Evolutionary conservation across 2,329 filamentous ascomycete genomes (phyloP), one percentile per base, ranked within the genome.

Genomic region (Cryoendolithus antarcticus): DNA sequence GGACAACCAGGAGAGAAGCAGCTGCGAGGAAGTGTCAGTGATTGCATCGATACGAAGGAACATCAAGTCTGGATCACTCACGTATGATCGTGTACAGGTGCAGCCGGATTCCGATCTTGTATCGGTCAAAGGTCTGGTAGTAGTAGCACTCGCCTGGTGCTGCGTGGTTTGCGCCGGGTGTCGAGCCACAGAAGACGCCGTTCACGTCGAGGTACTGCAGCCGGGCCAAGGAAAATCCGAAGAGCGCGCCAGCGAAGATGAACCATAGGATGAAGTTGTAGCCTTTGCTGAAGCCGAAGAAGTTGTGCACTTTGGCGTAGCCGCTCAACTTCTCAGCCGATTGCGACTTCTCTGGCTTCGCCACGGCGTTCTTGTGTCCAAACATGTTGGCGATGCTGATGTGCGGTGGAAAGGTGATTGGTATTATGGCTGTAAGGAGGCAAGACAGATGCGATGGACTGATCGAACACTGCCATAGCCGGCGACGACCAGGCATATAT

Each of bases 231-330:
- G 57, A 49, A 48, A 75, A 74, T 9, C 57, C 62, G n/a, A 69
- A 32, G 7, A 72, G 50, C 1, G 38, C 37, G 31, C 39, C 39
- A 12, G 43, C 40, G 40, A 42, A 39, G 27, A 37, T 37, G 40
- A 42, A 40, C 31, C 65, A 77, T 2, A 77, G 59, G 21, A 61
- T 45, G 44, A 76, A 74, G 51, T 74, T 77, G 60, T 75, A 75
- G 21, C 60, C 62, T 48, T 70, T 71, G 4, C 57, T 55, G 57
- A 78, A 78, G 34, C 74, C 74, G 13, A 75, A 41, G 3, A 63
- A 57, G 33, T 60, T 54, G 48, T 67, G 69, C 7, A 70, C 34
- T 32, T 57, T 62, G 37, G 36, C 31, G 29, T 32, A 34, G 9
- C 13, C 11, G 30, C 35, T 27, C 24, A 2, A 8, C 24, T 27